These are phyloP conservation scores for Cutaneotrichosporon mucoides DNA, from an alignment of 1,284 basidiomycete species.

Conservation along the genomic window DNA sequence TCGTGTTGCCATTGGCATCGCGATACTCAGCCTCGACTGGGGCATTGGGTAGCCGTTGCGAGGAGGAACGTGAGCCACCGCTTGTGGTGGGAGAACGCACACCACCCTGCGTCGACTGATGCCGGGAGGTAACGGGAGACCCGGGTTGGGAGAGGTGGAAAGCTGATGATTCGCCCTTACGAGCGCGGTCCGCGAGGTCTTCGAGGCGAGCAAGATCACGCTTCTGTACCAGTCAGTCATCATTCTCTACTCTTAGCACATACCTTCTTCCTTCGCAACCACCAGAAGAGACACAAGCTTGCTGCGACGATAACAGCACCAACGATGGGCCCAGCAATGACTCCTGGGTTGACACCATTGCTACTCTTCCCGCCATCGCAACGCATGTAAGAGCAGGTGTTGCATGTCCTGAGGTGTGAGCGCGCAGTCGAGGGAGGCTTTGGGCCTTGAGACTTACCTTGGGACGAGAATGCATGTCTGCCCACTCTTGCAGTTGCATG, in stretches of 20 bases:
- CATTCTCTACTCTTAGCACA: constrained; percentile 6
- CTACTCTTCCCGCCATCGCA: neutral
- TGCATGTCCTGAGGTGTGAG: constrained; percentile 21
- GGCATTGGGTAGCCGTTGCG: constrained; percentile 9
- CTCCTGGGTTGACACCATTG: constrained; percentile 39
- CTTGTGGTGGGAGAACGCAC: constrained; percentile 9
- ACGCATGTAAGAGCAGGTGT: constrained; percentile 29
- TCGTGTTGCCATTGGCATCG: constrained; percentile 32
- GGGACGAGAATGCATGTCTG: neutral
- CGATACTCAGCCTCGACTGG: constrained; percentile 36
- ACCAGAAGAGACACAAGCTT: constrained; percentile 45
- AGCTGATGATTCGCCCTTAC: constrained; percentile 45
- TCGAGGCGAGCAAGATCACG: constrained; percentile 45
- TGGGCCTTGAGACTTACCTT: neutral
- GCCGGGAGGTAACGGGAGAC: constrained; percentile 31
- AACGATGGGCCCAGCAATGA: constrained; percentile 48
- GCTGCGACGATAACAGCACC: constrained; percentile 43
- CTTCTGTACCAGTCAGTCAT: constrained; percentile 25
- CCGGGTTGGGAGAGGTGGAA: constrained; percentile 38
- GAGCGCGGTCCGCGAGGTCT: constrained; percentile 42
- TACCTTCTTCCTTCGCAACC: constrained; percentile 47
- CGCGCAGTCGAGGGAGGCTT: neutral
- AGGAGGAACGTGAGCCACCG: neutral
- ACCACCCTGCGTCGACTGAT: constrained; percentile 11
- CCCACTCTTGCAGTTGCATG: neutral